Conservation (phyloP, 2,329 filamentous ascomycete species). For the Paecilomyces dactylethromorphus region DNA sequence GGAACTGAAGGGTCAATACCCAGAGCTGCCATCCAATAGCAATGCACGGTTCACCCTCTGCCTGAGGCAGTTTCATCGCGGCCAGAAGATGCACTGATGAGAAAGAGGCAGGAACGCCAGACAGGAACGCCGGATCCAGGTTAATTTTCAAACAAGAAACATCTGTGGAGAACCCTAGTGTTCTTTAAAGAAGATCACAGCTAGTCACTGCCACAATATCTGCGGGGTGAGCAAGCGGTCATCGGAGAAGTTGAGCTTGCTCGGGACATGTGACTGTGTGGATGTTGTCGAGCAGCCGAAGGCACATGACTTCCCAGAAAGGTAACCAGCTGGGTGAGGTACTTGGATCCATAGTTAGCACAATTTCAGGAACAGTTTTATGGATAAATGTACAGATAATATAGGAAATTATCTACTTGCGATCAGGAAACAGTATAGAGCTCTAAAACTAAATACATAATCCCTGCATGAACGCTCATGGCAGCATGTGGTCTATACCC, state of each 20-base stretch:
- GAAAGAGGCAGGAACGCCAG: constrained; percentile 1
- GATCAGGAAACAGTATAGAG: not conserved
- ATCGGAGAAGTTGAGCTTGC: not conserved
- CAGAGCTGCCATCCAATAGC: constrained; percentile 46
- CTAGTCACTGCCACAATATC: not conserved
- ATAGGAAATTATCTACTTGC: not conserved
- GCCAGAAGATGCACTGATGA: constrained; percentile 9
- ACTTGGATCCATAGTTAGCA: not conserved
- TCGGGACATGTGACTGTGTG: not conserved
- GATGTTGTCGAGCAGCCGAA: not conserved
- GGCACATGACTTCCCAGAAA: not conserved
- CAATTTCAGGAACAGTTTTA: not conserved
- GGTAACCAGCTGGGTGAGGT: not conserved
- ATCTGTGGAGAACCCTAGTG: not conserved
- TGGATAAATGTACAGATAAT: not conserved
- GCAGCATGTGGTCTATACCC: not conserved
- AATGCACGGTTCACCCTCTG: constrained; percentile 21
- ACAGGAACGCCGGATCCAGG: no score
- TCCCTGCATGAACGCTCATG: not conserved
- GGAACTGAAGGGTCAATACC: constrained; percentile 24
- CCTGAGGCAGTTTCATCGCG: constrained; percentile 25
- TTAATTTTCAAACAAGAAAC: not conserved
- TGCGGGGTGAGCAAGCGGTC: constrained; percentile 1
- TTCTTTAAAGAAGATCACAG: not conserved
- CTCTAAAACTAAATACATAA: not conserved